Evolutionary conservation across 192 early-diverging fungal genomes (phyloP), one percentile per base, ranked within the genome.

Genomic region (Lobosporangium transversale): DNA sequence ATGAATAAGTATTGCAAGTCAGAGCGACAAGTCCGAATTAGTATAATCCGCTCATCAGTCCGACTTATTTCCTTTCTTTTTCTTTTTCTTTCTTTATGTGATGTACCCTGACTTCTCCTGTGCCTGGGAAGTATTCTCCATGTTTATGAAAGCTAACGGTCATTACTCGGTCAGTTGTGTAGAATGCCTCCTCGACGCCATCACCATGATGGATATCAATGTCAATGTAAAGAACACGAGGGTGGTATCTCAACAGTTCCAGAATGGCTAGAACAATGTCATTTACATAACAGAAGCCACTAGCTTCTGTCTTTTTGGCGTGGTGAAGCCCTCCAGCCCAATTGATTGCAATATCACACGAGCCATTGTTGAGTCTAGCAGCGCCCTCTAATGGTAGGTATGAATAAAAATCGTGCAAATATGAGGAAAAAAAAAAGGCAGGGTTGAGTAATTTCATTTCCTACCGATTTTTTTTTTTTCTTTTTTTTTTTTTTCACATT

Each of bases 141-240:
- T 95, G 97, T 80, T 98, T 98, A 70, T 99, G 98, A 81, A 99
- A 98, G 20, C 93, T 95, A 43, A 94, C 92, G 6, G 98, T 98
- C 98, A 99, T 99, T 9, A 99, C 98, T 30, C 98, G 91, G 66
- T 99, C 98, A 9, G 97, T 97, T n/a, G 92, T 92, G 70, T 98
- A 99, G 68, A 99, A 99, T 17, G 98, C 98, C 71, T 98, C 96
- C 70, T 98, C 95, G 20, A 99, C 98, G 40, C 97, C 97, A 73
- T 99, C 97, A 32, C 97, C 97, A 67, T 99, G 97, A 80, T 99
- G 97, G 8, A 98, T 94, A 76, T 99, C 97, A 71, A 98, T 97
- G 76, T 99, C 97, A 57, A 97, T 94, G 74, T 99, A 99, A 5
- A 99, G 82, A 2, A 99, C 95, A 7, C 96, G 91, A 57, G 93